These are phyloP conservation scores for Amanita polypyramis DNA, from an alignment of 768 basidiomycete species.

Conservation along the genomic window DNA sequence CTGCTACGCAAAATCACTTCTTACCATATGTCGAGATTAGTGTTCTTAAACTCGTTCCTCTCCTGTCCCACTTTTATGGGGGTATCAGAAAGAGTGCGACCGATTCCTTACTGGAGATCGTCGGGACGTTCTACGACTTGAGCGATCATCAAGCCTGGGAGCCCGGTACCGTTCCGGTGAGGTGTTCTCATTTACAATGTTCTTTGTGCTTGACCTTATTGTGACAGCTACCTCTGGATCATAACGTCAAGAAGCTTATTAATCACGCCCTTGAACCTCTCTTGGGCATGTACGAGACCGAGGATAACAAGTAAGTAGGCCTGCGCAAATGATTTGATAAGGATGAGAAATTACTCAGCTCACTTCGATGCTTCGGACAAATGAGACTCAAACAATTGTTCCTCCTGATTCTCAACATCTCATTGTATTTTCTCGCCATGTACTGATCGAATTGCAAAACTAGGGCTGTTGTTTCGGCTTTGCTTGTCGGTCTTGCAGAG, in stretches of 20 bases:
- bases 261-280: constrained; percentile 64
- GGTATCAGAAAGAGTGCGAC: constrained; percentile 93
- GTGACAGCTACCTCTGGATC: constrained; percentile 36
- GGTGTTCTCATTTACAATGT: constrained; percentile 16
- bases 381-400: constrained; percentile 41
- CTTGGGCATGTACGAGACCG: constrained; percentile 82
- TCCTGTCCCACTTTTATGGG: constrained; percentile 91
- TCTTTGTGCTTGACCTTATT: not conserved
- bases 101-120: constrained; percentile 78
- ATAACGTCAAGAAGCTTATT: constrained; percentile 70
- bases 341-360: constrained; percentile 67
- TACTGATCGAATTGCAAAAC: constrained; percentile 13
- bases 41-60: constrained; percentile 65
- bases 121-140: constrained; percentile 87
- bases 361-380: constrained; percentile 58
- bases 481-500: constrained; percentile 86
- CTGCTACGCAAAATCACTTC: constrained; percentile 73
- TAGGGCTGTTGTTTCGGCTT: constrained; percentile 79
- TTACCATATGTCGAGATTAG: constrained; percentile 83
- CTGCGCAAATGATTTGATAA: constrained; percentile 10
- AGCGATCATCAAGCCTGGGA: constrained; percentile 77
- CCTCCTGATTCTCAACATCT: constrained; percentile 7
- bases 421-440: constrained; percentile 19
- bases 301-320: constrained; percentile 88
- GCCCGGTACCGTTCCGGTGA: constrained; percentile 55